These are phyloP conservation scores for Paraphaeosphaeria sporulosa DNA, from an alignment of 2,329 filamentous ascomycete species.

Conservation along the genomic window DNA sequence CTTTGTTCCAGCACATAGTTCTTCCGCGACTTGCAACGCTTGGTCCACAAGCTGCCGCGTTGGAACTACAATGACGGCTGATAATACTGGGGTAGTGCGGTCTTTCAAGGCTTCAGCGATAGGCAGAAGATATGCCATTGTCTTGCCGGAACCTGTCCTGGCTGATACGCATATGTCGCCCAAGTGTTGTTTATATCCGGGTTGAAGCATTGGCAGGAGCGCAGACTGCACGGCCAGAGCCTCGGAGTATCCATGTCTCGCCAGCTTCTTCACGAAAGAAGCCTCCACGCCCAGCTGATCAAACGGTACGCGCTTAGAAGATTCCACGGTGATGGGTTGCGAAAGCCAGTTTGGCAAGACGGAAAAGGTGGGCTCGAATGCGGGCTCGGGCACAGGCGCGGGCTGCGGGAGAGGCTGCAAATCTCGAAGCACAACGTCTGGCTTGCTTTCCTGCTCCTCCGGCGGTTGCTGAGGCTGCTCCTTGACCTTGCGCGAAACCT, in stretches of 20 bases:
- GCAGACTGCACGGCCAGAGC: slow-evolving; percentile 83
- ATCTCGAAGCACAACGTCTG: slow-evolving; percentile 66
- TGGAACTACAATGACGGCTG: slow-evolving; percentile 85
- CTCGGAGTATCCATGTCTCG: slow-evolving; percentile 71
- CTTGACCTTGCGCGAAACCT: slow-evolving; percentile 43
- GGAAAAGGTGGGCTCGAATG: slow-evolving; percentile 72
- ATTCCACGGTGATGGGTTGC: slow-evolving; percentile 73
- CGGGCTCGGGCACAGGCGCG: slow-evolving; percentile 64
- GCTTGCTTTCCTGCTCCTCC: slow-evolving; percentile 45
- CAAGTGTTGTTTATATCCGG: slow-evolving; percentile 65
- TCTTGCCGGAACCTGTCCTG: slow-evolving; percentile 95
- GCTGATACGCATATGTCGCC: slow-evolving; percentile 91
- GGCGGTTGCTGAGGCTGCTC: slow-evolving; percentile 24
- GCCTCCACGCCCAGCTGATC: slow-evolving; percentile 67
- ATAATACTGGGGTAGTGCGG: slow-evolving; percentile 69
- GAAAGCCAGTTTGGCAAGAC: slow-evolving; percentile 84
- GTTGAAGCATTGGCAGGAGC: slow-evolving; percentile 80
- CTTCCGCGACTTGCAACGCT: slow-evolving; percentile 77
- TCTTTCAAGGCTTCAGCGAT: slow-evolving; percentile 79
- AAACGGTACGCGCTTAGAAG: slow-evolving; percentile 69
- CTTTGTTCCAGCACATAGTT: slow-evolving; percentile 73
- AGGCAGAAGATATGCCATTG: slow-evolving; percentile 87
- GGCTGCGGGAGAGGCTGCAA: slow-evolving; percentile 85
- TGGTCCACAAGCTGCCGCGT: slow-evolving; percentile 91
- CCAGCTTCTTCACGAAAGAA: slow-evolving; percentile 68